Percentiles rank a stretch among this genome's conserved stretches.
Conservation (phyloP, 164 flowering plant genomes). For the Santalum album region DNA sequence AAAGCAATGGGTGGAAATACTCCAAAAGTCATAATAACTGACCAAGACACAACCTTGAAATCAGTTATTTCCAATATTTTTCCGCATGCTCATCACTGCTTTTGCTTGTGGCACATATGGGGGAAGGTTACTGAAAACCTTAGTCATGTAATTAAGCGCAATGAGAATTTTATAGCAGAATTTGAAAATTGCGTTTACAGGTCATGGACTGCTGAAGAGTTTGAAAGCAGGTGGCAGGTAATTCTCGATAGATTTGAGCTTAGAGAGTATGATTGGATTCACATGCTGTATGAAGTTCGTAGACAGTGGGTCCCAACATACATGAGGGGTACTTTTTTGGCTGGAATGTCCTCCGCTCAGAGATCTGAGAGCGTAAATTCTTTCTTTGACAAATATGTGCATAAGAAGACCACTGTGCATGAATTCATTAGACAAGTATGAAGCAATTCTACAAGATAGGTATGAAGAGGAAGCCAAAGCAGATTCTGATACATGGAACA, state of each 20-base stretch:
- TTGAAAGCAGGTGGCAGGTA: conserved; percentile 4
- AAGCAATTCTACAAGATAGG: conserved; percentile 2
- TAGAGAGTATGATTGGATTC: conserved; percentile 1
- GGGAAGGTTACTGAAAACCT: conserved; percentile 1
- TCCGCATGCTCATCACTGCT: background rate
- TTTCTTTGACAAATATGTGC: conserved; percentile 1
- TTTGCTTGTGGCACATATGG: conserved; percentile 1
- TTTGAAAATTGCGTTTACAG: background rate
- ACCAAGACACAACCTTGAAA: background rate
- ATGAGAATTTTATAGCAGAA: conserved; percentile 1
- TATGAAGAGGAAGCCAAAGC: conserved; percentile 6
- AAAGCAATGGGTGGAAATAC: conserved; percentile 1
- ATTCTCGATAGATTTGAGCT: background rate
- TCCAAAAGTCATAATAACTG: background rate
- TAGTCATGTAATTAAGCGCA: background rate
- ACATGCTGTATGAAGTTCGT: background rate
- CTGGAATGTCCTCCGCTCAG: background rate
- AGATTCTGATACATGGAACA: conserved; percentile 3
- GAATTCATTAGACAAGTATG: background rate
- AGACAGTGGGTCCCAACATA: background rate
- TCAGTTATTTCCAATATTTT: background rate
- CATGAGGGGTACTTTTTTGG: background rate
- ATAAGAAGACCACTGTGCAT: background rate
- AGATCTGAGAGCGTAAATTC: conserved; percentile 3
- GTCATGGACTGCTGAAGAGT: conserved; percentile 1